Evolutionary conservation across 2,329 filamentous ascomycete species (phyloP), one percentile per base, ranked within the genome.

Genomic region (Fusarium nurragi): DNA sequence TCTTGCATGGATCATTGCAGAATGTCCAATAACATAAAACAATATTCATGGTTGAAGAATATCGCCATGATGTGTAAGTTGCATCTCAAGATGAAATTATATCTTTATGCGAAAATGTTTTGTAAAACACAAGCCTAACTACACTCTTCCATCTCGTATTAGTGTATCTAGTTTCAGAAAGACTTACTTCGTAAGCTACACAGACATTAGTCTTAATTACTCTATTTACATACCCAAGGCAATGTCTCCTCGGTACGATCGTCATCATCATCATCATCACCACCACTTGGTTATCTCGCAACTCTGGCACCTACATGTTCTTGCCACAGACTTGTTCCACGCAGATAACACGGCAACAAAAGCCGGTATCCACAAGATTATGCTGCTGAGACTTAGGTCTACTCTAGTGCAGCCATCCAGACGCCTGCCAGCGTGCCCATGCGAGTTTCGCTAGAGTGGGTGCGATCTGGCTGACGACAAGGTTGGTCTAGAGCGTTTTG

Each of bases 291-390:
- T 34, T 54, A 41, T 46, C 46, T 60, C 55, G 28, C 14, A 18
- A 36, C 16, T 37, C 39, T 21, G 47, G 45, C 34, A 37, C 28
- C 14, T 23, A 40, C 34, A 43, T 18, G 22, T 34, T 61, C n/a
- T 44, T 36, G 38, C 56, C 48, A 44, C 18, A 21, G 34, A n/a
- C 30, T 38, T 43, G 25, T 12, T 23, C 13, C 18, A 7, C 68
- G 69, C 53, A 66, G 40, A 71, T 71, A 68, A 67, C 39, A 70
- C 61, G 69, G 69, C 54, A 71, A 71, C 50, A 70, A 54, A 28
- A 23, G 2, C 3, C 32, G 32, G 19, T 26, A 44, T 44, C 68
- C 64, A 65, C 51, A 65, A 41, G 13, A 39, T 30, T 28, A 25
- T 40, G 45, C 34, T 41, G 28, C 21, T 64, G 50, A 43, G 52